These are phyloP conservation scores for Pugionium dolabratum DNA, from an alignment of 345 rosid genomes.

Conservation along the genomic window DNA sequence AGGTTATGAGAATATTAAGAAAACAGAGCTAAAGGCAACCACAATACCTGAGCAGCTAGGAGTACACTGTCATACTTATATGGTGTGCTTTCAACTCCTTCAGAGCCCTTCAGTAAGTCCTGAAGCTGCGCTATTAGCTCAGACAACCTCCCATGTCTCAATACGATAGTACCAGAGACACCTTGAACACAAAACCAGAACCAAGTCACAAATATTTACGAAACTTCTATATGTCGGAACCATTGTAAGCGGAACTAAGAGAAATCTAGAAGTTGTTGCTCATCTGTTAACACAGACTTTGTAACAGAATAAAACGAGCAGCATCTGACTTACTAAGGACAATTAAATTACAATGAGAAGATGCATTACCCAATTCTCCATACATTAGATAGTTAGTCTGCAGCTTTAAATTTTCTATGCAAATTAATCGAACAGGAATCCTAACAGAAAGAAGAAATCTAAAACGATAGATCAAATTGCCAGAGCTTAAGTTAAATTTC, in stretches of 20 bases:
- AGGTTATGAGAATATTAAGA: neutral
- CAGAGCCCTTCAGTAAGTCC: conserved; percentile 70
- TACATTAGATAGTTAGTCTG: neutral
- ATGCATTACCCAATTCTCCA: conserved; percentile 1
- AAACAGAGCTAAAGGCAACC: conserved; percentile 3
- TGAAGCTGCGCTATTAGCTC: conserved; percentile 82
- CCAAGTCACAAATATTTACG: neutral
- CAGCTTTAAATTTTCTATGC: neutral
- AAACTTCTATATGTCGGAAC: neutral
- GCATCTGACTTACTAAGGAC: neutral
- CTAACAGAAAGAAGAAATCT: neutral
- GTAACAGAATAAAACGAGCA: neutral
- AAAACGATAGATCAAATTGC: conserved; percentile 6
- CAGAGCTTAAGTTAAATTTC: neutral
- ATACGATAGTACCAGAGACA: conserved; percentile 67
- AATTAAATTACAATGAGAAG: neutral
- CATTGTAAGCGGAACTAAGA: neutral
- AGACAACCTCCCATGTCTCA: conserved; percentile 72
- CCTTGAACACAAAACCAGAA: conserved; percentile 49
- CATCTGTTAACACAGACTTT: neutral
- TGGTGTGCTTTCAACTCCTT: conserved; percentile 52
- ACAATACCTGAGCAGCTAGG: conserved; percentile 78
- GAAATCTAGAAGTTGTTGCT: neutral
- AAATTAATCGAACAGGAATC: neutral
- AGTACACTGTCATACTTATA: conserved; percentile 60